Conservation (phyloP, 2,329 filamentous ascomycete genomes). For the Sphaerulina musiva region DNA sequence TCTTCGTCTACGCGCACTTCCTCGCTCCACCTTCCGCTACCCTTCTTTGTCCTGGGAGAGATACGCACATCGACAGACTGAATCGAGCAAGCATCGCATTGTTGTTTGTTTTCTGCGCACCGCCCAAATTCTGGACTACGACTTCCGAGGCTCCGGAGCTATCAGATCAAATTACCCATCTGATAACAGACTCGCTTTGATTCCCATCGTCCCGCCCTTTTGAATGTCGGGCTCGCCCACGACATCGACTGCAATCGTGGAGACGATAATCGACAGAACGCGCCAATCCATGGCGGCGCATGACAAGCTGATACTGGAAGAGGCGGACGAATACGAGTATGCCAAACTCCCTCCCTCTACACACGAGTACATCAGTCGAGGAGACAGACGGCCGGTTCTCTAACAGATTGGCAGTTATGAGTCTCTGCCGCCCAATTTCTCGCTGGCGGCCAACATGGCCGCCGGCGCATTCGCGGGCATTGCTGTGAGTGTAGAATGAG, state of each 20-base stretch:
- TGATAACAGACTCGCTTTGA: slow-evolving; percentile 1
- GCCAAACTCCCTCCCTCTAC: slow-evolving; percentile 7
- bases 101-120: not conserved
- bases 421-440: slow-evolving; percentile 88
- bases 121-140: not conserved
- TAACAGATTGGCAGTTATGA: slow-evolving; percentile 61
- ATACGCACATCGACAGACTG: not conserved
- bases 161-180: slow-evolving; percentile 1
- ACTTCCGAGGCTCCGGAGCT: not conserved
- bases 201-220: not conserved
- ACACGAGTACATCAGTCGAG: not conserved
- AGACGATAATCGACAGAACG: slow-evolving; percentile 14
- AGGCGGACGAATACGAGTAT: slow-evolving; percentile 36
- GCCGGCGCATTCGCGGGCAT: slow-evolving; percentile 96
- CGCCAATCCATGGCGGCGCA: slow-evolving; percentile 22
- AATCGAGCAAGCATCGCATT: not conserved
- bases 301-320: slow-evolving; percentile 29
- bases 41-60: not conserved
- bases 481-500: slow-evolving; percentile 55
- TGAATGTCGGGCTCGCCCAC: slow-evolving; percentile 16
- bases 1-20: not conserved
- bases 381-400: slow-evolving; percentile 1
- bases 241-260: slow-evolving; percentile 17
- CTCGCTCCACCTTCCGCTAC: too few species aligned
- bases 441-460: slow-evolving; percentile 86